A percentile compares a stretch with the other conserved stretches of the same genome.
These are phyloP conservation scores for Phytophthora chlamydospora DNA, from an alignment of 352 stramenopile genomes.

Conservation along the genomic window DNA sequence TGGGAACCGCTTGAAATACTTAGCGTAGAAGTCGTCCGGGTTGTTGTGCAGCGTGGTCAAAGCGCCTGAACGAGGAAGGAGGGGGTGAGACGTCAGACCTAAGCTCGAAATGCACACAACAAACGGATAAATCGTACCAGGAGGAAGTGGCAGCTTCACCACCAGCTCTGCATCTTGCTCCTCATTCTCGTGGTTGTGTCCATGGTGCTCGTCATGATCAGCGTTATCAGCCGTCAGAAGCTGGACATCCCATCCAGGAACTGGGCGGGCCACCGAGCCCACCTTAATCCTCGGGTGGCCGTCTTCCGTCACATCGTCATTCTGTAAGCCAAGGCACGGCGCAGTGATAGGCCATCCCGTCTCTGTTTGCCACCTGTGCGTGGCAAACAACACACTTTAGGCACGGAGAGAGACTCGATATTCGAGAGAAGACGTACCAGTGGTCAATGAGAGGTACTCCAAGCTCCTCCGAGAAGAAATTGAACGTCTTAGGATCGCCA, in stretches of 20 bases:
- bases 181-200: conserved; percentile 57
- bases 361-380: conserved; percentile 89
- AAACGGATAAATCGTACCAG: conserved; percentile 40
- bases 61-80: conserved; percentile 35
- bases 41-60: conserved; percentile 89
- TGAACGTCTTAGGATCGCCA: conserved; percentile 87
- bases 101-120: background rate
- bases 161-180: conserved; percentile 70
- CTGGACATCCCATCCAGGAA: conserved; percentile 87
- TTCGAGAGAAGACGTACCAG: conserved; percentile 41
- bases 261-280: conserved; percentile 64
- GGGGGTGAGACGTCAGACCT: background rate
- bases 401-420: background rate
- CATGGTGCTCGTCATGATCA: conserved; percentile 48
- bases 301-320: conserved; percentile 47
- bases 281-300: conserved; percentile 60
- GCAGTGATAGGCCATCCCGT: conserved; percentile 83
- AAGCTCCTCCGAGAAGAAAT: conserved; percentile 73
- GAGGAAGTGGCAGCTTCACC: conserved; percentile 86
- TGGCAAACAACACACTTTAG: background rate
- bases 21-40: conserved; percentile 76
- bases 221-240: conserved; percentile 62
- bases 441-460: conserved; percentile 82
- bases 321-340: conserved; percentile 75
- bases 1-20: conserved; percentile 85